A percentile compares a stretch with the other conserved stretches of the same genome.
Evolutionary conservation across 352 stramenopile genomes (phyloP).

Genomic region (Aphanomyces invadans): DNA sequence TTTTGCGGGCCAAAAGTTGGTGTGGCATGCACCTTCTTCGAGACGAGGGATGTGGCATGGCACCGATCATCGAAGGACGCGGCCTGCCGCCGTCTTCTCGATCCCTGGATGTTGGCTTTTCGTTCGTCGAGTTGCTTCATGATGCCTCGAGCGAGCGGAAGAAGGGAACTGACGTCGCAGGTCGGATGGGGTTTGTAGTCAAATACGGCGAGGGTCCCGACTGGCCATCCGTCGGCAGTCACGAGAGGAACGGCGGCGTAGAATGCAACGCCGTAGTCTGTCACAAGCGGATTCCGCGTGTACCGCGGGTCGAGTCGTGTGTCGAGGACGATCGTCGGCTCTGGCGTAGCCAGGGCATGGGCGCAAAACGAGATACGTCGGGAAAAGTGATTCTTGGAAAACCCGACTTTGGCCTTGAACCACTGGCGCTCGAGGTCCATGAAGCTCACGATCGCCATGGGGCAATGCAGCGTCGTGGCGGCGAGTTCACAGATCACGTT

Average conservation of each 20-base stretch:
- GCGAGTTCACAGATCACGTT: slow-evolving; percentile 78
- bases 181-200: slow-evolving; percentile 4
- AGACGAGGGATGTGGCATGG: neutral
- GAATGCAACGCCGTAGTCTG: slow-evolving; percentile 87
- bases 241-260: slow-evolving; percentile 76
- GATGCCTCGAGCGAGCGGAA: slow-evolving; percentile 12
- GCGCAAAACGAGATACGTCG: slow-evolving; percentile 62
- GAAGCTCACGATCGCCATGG: slow-evolving; percentile 65
- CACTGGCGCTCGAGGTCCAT: slow-evolving; percentile 52
- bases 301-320: slow-evolving; percentile 80
- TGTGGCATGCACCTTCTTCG: neutral
- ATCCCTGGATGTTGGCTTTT: neutral
- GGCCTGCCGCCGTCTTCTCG: neutral
- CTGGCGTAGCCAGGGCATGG: slow-evolving; percentile 36
- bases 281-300: slow-evolving; percentile 76
- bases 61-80: slow-evolving; percentile 20
- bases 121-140: slow-evolving; percentile 23
- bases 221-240: neutral
- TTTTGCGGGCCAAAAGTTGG: neutral
- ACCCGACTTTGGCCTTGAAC: slow-evolving; percentile 68
- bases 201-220: slow-evolving; percentile 23
- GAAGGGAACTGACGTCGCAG: neutral
- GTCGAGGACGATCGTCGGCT: slow-evolving; percentile 76
- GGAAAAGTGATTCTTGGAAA: slow-evolving; percentile 50
- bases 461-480: slow-evolving; percentile 54